Evolutionary conservation across 2,329 filamentous ascomycete genomes (phyloP), one percentile per base, ranked within the genome.

Genomic region (Trichoderma sp.): DNA sequence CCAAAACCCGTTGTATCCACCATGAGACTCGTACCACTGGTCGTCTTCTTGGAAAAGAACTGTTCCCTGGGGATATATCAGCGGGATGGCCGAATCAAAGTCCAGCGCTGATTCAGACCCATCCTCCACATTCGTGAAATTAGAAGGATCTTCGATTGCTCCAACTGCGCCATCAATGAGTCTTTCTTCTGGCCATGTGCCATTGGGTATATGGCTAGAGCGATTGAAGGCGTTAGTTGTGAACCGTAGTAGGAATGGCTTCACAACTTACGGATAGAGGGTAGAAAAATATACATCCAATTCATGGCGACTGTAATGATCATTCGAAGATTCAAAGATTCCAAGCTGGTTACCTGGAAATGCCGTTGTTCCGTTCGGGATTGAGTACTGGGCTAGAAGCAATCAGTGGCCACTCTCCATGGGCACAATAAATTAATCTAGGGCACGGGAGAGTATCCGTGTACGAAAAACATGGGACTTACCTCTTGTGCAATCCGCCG

Each of bases 51-150:
- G 80, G 72, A 78, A 84, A 1, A 83, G 74, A 3, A 82, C 81
- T 0, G 82, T 76, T 21, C 78, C 79, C 72, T 86, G 84, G 1
- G 85, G 85, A 75, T 81, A 86, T 72, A 86, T 82, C 63, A 87
- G 76, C 0, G 84, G 82, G 64, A 83, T 83, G 13, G 79, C 77
- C 29, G 83, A 77, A 68, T 83, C 74, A 65, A 86, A 84, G 71
- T 88, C 86, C 7, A 88, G 80, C 53, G 84, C 77, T 1, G 83
- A 83, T 76, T 88, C 35, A 27, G 52, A 11, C 19, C 52, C 52
- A 31, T 55, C 52, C 24, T 55, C 5, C 14, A 55, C 52, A 31
- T 55, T 31, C 1, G 52, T 55, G 7, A 55, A 55, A 19, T 55
- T 55, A 24, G 52, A 55, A 19, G 52, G 52, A 24, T 55, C 52